Percentiles rank a stretch among this genome's conserved stretches.
These are phyloP conservation scores for Rhynchosporium agropyri DNA, from an alignment of 2,329 filamentous ascomycete genomes.

Conservation along the genomic window DNA sequence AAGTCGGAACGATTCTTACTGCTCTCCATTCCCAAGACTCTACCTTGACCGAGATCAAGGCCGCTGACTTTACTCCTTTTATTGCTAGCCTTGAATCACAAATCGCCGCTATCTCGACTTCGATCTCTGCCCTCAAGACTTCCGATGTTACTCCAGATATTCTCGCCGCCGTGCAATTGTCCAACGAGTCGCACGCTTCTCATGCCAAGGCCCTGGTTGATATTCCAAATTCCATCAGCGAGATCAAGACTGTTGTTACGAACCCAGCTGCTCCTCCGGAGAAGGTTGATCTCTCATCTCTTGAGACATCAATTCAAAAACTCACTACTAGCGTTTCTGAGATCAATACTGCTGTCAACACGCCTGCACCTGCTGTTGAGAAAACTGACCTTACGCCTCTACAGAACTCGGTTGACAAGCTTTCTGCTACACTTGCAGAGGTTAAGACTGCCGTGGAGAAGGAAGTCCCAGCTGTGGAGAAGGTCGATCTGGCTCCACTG, in stretches of 20 bases:
- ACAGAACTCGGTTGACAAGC: conserved; percentile 28
- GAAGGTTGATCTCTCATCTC: conserved; percentile 19
- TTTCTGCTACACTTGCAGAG: conserved; percentile 25
- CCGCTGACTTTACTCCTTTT: conserved; percentile 33
- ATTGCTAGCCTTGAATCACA: conserved; percentile 31
- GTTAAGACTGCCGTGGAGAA: conserved; percentile 21
- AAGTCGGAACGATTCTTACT: conserved; percentile 29
- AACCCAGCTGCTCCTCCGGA: conserved; percentile 15
- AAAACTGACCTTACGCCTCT: conserved; percentile 30
- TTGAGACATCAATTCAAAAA: conserved; percentile 25
- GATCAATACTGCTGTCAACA: background rate
- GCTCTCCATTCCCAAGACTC: conserved; percentile 34
- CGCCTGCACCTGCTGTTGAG: conserved; percentile 20
- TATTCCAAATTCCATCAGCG: conserved; percentile 19
- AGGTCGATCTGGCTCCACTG: conserved; percentile 26
- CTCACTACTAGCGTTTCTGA: conserved; percentile 19
- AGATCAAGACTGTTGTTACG: conserved; percentile 22
- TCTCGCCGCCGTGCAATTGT: conserved; percentile 29
- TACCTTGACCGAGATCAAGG: conserved; percentile 37
- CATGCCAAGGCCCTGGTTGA: conserved; percentile 28
- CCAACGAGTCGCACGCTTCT: conserved; percentile 34
- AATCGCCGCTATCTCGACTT: conserved; percentile 25
- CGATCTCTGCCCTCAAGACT: conserved; percentile 29
- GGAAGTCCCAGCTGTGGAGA: conserved; percentile 19
- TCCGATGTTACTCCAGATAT: conserved; percentile 29